Evolutionary conservation across 805 yeast species (phyloP).

Genomic region (Starmerella roubikii): DNA sequence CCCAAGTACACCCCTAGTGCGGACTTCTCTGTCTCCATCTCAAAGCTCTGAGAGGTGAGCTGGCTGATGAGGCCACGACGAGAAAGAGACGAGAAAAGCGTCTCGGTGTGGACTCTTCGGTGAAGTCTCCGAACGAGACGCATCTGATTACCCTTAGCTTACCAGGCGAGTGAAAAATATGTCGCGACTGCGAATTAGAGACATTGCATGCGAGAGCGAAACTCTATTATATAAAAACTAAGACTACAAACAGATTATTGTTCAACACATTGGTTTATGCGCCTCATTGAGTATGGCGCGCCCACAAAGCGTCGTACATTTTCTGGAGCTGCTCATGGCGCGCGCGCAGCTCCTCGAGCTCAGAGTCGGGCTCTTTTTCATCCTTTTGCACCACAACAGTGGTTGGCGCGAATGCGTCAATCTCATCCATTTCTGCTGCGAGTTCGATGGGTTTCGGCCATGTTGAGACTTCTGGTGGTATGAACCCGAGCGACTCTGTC

Average conservation of each 20-base stretch:
- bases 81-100: slow-evolving; percentile 30
- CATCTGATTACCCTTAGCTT: no score
- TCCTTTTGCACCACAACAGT: background rate
- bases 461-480: background rate
- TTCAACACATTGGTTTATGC: background rate
- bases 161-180: no score
- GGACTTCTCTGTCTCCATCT: slow-evolving; percentile 21
- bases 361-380: background rate
- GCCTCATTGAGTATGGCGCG: slow-evolving; percentile 10
- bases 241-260: no score
- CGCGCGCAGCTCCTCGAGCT: slow-evolving; percentile 7
- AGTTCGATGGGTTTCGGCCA: background rate
- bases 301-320: slow-evolving; percentile 23
- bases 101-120: slow-evolving; percentile 15
- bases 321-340: slow-evolving; percentile 18
- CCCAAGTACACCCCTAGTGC: slow-evolving; percentile 70
- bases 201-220: no score
- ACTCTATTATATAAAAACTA: no score
- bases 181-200: no score
- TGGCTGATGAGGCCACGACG: slow-evolving; percentile 36
- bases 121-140: no score
- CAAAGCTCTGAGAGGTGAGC: slow-evolving; percentile 18
- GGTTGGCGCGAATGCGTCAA: background rate
- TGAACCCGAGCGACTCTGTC: slow-evolving; percentile 5
- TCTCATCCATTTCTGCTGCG: slow-evolving; percentile 1